Evolutionary conservation across 2,329 filamentous ascomycete species (phyloP).

Genomic region (Clarireedia paspali): DNA sequence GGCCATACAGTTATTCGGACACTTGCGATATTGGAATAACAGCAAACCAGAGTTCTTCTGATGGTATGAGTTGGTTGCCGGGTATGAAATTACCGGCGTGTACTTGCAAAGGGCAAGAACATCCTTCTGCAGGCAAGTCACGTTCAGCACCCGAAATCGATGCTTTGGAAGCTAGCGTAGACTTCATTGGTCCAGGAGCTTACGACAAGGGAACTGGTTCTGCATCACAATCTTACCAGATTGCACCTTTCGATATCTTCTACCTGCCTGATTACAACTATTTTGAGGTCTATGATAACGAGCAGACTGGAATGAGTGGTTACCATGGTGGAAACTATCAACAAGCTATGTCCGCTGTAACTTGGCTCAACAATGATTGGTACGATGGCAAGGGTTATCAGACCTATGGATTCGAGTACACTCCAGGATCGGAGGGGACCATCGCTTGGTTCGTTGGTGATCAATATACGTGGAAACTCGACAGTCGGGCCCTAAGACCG

Average conservation of each 20-base stretch:
- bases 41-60: constrained; percentile 59
- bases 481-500: constrained; percentile 50
- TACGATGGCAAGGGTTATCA: constrained; percentile 58
- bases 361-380: constrained; percentile 58
- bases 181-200: constrained; percentile 27
- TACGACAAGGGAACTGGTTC: constrained; percentile 37
- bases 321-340: constrained; percentile 57
- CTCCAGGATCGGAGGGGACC: constrained; percentile 49
- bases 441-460: constrained; percentile 64
- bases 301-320: constrained; percentile 47
- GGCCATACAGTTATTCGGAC: constrained; percentile 67
- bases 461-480: constrained; percentile 56
- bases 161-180: constrained; percentile 58
- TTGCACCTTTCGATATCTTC: constrained; percentile 63
- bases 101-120: constrained; percentile 55
- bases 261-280: constrained; percentile 61
- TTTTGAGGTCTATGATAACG: constrained; percentile 55
- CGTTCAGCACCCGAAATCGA: constrained; percentile 66
- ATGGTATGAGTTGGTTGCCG: constrained; percentile 59
- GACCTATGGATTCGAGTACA: constrained; percentile 56
- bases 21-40: constrained; percentile 64
- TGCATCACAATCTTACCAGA: constrained; percentile 59
- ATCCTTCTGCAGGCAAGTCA: constrained; percentile 57
- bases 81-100: constrained; percentile 65
- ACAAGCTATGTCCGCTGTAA: constrained; percentile 53